A percentile compares a stretch with the other conserved stretches of the same genome.
Conservation (phyloP, 116 monocot genomes). For the Iris pallida region DNA sequence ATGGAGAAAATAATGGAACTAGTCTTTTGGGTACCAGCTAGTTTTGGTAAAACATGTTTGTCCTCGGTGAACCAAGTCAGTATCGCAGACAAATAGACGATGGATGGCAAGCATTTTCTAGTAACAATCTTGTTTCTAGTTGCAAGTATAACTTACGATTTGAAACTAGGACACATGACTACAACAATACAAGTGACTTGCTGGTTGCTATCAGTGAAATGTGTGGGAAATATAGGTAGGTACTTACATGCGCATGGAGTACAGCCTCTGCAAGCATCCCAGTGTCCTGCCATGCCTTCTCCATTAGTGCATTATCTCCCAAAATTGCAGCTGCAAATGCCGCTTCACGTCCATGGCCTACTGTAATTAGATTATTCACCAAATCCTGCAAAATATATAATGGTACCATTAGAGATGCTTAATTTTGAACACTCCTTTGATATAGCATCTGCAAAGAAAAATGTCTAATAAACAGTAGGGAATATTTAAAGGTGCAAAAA, state of each 20-base stretch:
- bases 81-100: too few relatives aligned
- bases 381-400: constrained; percentile 39
- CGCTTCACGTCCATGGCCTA: constrained; percentile 96
- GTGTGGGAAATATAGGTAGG: not conserved
- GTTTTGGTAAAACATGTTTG: too few relatives aligned
- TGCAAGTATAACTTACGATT: too few relatives aligned
- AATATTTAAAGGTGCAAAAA: too few relatives aligned
- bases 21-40: too few relatives aligned
- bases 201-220: not conserved
- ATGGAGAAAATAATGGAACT: too few relatives aligned
- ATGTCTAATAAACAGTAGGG: too few relatives aligned
- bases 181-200: too few relatives aligned
- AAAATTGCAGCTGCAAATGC: constrained; percentile 95
- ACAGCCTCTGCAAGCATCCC: constrained; percentile 98
- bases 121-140: too few relatives aligned
- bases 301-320: constrained; percentile 96
- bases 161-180: too few relatives aligned
- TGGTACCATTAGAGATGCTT: not conserved
- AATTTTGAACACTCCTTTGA: not conserved
- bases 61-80: too few relatives aligned
- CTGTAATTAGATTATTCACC: constrained; percentile 78
- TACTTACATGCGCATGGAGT: constrained; percentile 92
- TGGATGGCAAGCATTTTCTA: too few relatives aligned
- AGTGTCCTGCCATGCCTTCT: constrained; percentile 99
- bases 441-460: not conserved